Percentiles rank a stretch among this genome's conserved stretches.
Conservation (phyloP, 2,329 filamentous ascomycete genomes). For the Cladosporium halotolerans region DNA sequence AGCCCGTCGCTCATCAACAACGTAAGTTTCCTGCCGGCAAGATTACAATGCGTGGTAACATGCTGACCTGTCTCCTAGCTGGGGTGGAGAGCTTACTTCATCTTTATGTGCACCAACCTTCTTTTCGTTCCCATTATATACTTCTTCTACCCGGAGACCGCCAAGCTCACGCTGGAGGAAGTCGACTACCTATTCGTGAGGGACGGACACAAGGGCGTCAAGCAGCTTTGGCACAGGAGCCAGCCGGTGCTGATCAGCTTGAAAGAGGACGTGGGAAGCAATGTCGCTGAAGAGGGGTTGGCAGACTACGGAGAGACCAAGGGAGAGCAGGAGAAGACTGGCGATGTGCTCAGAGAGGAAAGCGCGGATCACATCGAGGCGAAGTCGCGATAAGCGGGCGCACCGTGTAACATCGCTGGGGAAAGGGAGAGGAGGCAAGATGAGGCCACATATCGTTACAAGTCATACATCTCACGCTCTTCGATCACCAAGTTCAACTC, state of each 20-base stretch:
- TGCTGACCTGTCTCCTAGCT: slow-evolving; percentile 30
- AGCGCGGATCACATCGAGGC: slow-evolving; percentile 5
- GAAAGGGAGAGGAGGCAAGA: background rate
- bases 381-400: background rate
- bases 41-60: background rate
- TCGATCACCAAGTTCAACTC: background rate
- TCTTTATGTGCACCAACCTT: slow-evolving; percentile 47
- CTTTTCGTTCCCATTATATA: slow-evolving; percentile 42
- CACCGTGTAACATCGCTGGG: background rate
- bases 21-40: slow-evolving; percentile 19
- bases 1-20: slow-evolving; percentile 44
- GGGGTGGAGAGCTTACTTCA: slow-evolving; percentile 47
- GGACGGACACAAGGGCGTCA: slow-evolving; percentile 21
- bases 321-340: slow-evolving; percentile 7
- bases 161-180: slow-evolving; percentile 39
- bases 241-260: slow-evolving; percentile 23
- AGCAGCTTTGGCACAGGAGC: slow-evolving; percentile 16
- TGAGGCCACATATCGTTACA: background rate
- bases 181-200: slow-evolving; percentile 39
- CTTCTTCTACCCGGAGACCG: slow-evolving; percentile 43
- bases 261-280: slow-evolving; percentile 13
- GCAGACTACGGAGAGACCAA: slow-evolving; percentile 14
- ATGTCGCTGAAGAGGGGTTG: background rate
- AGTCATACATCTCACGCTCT: background rate
- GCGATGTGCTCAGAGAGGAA: background rate